Evolutionary conservation across 306 rosid species (phyloP).

Genomic region (Cyamopsis tetragonoloba): DNA sequence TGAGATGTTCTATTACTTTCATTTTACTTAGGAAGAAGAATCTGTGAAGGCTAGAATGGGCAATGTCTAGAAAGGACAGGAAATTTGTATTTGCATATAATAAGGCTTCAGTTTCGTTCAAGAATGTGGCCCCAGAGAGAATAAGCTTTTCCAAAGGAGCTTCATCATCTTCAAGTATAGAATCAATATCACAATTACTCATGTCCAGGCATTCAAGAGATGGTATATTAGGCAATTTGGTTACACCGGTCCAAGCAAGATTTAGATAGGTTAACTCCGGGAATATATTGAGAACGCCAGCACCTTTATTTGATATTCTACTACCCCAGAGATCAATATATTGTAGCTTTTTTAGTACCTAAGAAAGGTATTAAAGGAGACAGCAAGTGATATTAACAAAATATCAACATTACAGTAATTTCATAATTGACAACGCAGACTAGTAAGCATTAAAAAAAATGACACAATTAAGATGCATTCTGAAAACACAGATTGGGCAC

Average conservation of each 20-base stretch:
- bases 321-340: conserved; percentile 95
- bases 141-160: conserved; percentile 64
- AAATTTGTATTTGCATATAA: conserved; percentile 37
- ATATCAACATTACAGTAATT: background rate
- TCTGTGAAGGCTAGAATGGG: conserved; percentile 50
- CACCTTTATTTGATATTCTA: conserved; percentile 69
- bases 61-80: conserved; percentile 55
- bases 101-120: conserved; percentile 54
- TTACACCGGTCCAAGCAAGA: conserved; percentile 77
- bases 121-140: conserved; percentile 60
- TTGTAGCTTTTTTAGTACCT: conserved; percentile 70
- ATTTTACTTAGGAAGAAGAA: conserved; percentile 58
- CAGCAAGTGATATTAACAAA: background rate
- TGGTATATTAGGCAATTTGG: conserved; percentile 61
- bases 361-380: conserved; percentile 5
- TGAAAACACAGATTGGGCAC: too few species aligned
- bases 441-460: background rate
- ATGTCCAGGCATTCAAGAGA: conserved; percentile 66
- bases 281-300: conserved; percentile 52
- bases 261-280: conserved; percentile 69
- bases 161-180: conserved; percentile 48
- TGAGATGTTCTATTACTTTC: conserved; percentile 63
- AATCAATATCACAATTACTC: conserved; percentile 75
- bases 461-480: background rate
- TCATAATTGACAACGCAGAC: conserved; percentile 3